Evolutionary conservation across 1,139 yeast genomes (phyloP).

Genomic region (Hansenula anomala): DNA sequence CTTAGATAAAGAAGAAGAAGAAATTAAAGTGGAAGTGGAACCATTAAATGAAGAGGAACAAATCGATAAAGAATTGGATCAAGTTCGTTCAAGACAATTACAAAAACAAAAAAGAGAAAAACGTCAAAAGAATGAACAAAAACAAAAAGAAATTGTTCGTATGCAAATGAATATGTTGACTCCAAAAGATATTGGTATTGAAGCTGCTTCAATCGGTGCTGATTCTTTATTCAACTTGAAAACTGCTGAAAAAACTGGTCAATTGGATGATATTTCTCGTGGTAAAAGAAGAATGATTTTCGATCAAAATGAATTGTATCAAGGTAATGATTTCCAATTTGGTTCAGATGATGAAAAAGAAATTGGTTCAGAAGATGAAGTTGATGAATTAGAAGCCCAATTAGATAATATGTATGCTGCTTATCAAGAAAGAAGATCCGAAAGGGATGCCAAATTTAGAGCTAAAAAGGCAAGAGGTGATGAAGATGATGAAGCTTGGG

Average conservation of each 20-base stretch:
- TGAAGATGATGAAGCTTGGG: slow-evolving; percentile 81
- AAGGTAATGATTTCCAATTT: slow-evolving; percentile 48
- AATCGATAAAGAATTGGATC: slow-evolving; percentile 78
- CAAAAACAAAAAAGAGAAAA: slow-evolving; percentile 72
- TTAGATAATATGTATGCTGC: slow-evolving; percentile 76
- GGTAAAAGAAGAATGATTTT: slow-evolving; percentile 83
- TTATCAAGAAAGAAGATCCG: slow-evolving; percentile 71
- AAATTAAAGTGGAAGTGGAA: slow-evolving; percentile 51
- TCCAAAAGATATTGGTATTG: slow-evolving; percentile 89
- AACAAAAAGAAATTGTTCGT: slow-evolving; percentile 84
- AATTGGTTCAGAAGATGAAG: slow-evolving; percentile 52
- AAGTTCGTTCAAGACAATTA: slow-evolving; percentile 67
- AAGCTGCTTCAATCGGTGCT: slow-evolving; percentile 79
- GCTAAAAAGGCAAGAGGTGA: slow-evolving; percentile 84
- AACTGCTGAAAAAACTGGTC: slow-evolving; percentile 82
- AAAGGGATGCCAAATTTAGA: slow-evolving; percentile 70
- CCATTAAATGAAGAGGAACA: slow-evolving; percentile 83
- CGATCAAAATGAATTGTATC: slow-evolving; percentile 46
- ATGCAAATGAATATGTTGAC: slow-evolving; percentile 97
- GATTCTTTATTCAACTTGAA: slow-evolving; percentile 80
- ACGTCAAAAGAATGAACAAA: slow-evolving; percentile 73
- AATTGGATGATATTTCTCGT: slow-evolving; percentile 62
- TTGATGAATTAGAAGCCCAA: slow-evolving; percentile 74
- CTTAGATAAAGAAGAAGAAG: slow-evolving; percentile 50
- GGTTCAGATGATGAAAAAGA: slow-evolving; percentile 42